A percentile compares a stretch with the other conserved stretches of the same genome.
phyloP scores from a whole-genome alignment of 1,284 basidiomycete species.

The Trichosporon sp. region DNA sequence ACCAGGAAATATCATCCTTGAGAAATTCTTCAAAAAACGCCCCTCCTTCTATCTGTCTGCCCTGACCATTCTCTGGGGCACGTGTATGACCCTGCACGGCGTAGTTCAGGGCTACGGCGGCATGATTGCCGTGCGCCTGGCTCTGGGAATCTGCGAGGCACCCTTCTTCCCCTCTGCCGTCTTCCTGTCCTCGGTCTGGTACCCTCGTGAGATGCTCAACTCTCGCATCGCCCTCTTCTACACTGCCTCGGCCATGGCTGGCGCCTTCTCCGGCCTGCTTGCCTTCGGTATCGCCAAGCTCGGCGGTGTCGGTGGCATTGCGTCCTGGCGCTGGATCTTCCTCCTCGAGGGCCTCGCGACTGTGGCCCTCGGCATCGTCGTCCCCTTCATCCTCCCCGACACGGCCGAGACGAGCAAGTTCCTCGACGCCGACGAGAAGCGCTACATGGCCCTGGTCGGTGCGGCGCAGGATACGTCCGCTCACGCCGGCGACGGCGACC shows the following conservation, averaged over 20 bases:
- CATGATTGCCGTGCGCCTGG: slow-evolving; percentile 19
- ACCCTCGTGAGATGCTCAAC: slow-evolving; percentile 20
- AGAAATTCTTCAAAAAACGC: slow-evolving; percentile 17
- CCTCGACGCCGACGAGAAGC: slow-evolving; percentile 25
- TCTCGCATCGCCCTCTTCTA: slow-evolving; percentile 25
- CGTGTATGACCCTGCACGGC: slow-evolving; percentile 27
- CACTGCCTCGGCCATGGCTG: slow-evolving; percentile 26
- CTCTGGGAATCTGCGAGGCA: slow-evolving; percentile 40
- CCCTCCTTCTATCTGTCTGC: slow-evolving; percentile 4
- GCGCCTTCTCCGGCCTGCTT: slow-evolving; percentile 43
- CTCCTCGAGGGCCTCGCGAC: slow-evolving; percentile 25
- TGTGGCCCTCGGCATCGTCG: slow-evolving; percentile 15
- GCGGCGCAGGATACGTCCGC: slow-evolving; percentile 21
- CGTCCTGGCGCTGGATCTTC: slow-evolving; percentile 44
- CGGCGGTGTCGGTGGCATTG: slow-evolving; percentile 36
- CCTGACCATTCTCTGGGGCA: slow-evolving; percentile 3
- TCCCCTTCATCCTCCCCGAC: slow-evolving; percentile 27
- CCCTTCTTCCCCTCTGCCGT: slow-evolving; percentile 41
- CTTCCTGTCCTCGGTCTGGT: slow-evolving; percentile 29
- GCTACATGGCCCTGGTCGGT: slow-evolving; percentile 9
- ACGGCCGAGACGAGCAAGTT: slow-evolving; percentile 15
- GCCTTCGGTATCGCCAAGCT: slow-evolving; percentile 45
- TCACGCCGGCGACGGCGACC: neutral
- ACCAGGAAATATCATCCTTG: slow-evolving; percentile 23
- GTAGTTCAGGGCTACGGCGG: slow-evolving; percentile 16